Evolutionary conservation across 176 grass and related monocot species (phyloP).

Genomic region (Guadua angustifolia): DNA sequence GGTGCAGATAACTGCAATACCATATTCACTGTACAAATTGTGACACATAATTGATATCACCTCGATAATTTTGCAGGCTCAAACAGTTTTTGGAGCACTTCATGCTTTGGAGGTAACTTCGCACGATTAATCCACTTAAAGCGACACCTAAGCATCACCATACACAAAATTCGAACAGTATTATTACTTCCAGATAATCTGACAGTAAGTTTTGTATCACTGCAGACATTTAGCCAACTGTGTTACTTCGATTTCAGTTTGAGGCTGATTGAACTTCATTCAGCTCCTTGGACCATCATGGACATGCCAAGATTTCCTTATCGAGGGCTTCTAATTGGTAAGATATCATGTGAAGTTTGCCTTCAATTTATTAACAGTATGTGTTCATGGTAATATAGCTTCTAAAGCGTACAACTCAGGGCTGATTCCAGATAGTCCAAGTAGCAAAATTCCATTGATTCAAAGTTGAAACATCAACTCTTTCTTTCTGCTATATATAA

Average conservation of each 20-base stretch:
- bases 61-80: constrained; percentile 66
- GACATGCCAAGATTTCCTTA: constrained; percentile 88
- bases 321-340: constrained; percentile 90
- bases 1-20: not conserved
- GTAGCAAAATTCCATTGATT: not conserved
- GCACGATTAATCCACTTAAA: constrained; percentile 2
- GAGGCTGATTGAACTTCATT: constrained; percentile 64
- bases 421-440: not conserved
- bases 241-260: constrained; percentile 79
- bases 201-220: constrained; percentile 5
- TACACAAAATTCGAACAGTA: not conserved
- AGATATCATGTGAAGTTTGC: constrained; percentile 21
- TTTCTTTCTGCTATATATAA: constrained; percentile 7
- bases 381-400: not conserved
- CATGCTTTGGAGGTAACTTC: constrained; percentile 87
- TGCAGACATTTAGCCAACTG: constrained; percentile 95
- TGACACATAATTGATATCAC: not conserved
- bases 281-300: constrained; percentile 81
- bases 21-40: not conserved
- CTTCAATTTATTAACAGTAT: not conserved
- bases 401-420: not conserved
- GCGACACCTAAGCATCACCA: not conserved
- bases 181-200: constrained; percentile 19
- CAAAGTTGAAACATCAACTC: not conserved
- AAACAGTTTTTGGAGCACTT: constrained; percentile 85